Conservation (phyloP, 495 filamentous ascomycete genomes). For the Hypomontagnella submonticulosa region DNA sequence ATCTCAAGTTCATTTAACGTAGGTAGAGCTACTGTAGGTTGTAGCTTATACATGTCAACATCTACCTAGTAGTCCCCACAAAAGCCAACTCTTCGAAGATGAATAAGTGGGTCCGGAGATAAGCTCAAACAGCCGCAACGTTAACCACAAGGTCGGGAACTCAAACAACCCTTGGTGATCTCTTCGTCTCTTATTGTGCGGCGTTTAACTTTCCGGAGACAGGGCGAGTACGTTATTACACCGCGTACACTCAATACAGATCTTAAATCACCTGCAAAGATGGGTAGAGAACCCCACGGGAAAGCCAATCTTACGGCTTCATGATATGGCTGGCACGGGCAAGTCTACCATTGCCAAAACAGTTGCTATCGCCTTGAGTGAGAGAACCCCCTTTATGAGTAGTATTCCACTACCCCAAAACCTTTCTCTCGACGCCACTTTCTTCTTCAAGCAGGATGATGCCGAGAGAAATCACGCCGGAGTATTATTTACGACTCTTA, state of each 20-base stretch:
- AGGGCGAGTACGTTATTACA: constrained; percentile 41
- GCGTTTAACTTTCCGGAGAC: constrained; percentile 44
- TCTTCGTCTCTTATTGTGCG: constrained; percentile 26
- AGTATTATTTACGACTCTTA: constrained; percentile 59
- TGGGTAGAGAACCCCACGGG: constrained; percentile 17
- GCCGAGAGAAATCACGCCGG: constrained; percentile 53
- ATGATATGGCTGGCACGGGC: constrained; percentile 58
- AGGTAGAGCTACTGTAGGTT: too few relatives aligned
- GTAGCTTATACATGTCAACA: too few relatives aligned
- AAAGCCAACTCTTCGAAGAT: neutral
- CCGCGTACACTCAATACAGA: constrained; percentile 42
- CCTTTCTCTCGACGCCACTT: constrained; percentile 49
- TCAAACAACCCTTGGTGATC: constrained; percentile 4
- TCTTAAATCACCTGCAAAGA: constrained; percentile 33
- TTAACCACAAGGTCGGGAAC: neutral
- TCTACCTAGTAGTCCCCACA: too few relatives aligned
- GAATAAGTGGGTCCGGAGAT: constrained; percentile 1
- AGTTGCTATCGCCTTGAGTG: constrained; percentile 45
- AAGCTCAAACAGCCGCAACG: constrained; percentile 5
- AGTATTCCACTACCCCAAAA: neutral
- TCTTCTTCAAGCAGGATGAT: constrained; percentile 64
- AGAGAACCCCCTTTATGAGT: constrained; percentile 3
- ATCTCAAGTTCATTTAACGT: too few relatives aligned
- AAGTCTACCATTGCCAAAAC: constrained; percentile 60
- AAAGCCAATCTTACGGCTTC: constrained; percentile 55